Evolutionary conservation across 208 protist genomes (phyloP).

Genomic region (Balamuthia mandrillaris): DNA sequence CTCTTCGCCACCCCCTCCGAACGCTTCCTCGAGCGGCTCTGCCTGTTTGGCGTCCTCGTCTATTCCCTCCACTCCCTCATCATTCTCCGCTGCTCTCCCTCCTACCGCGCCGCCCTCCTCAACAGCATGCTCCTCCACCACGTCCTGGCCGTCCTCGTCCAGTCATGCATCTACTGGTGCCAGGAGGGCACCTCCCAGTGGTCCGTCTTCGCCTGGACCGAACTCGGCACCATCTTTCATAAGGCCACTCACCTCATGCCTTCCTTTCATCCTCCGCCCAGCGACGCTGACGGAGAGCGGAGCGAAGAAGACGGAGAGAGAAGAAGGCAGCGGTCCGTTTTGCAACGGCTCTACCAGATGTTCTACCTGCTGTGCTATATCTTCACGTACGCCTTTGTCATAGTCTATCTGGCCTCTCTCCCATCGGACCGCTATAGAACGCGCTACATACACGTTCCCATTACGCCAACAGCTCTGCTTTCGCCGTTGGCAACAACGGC

Average conservation of each 20-base stretch:
- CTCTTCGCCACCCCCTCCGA: not conserved
- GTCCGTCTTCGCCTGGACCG: not conserved
- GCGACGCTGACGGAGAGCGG: too few relatives aligned
- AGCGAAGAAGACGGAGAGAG: too few relatives aligned
- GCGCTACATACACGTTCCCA: too few relatives aligned
- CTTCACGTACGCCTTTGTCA: not conserved
- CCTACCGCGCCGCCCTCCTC: too few relatives aligned
- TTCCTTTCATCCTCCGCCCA: too few relatives aligned
- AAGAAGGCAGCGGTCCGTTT: not conserved
- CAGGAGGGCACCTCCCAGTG: not conserved
- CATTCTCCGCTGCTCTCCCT: not conserved
- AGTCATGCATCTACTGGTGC: slow-evolving; percentile 14
- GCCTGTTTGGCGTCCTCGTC: not conserved
- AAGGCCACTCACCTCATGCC: not conserved
- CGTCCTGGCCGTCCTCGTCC: not conserved
- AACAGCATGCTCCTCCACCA: not conserved
- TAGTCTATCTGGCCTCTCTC: not conserved
- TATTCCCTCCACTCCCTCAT: not conserved
- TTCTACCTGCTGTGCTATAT: slow-evolving; percentile 6
- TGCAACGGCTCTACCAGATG: not conserved
- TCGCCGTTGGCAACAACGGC: too few relatives aligned
- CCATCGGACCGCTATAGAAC: too few relatives aligned
- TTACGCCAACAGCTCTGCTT: too few relatives aligned
- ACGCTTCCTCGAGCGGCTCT: not conserved
- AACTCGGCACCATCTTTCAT: not conserved